Conservation (phyloP, 768 basidiomycete genomes). For the Punctularia strigosozonata region DNA sequence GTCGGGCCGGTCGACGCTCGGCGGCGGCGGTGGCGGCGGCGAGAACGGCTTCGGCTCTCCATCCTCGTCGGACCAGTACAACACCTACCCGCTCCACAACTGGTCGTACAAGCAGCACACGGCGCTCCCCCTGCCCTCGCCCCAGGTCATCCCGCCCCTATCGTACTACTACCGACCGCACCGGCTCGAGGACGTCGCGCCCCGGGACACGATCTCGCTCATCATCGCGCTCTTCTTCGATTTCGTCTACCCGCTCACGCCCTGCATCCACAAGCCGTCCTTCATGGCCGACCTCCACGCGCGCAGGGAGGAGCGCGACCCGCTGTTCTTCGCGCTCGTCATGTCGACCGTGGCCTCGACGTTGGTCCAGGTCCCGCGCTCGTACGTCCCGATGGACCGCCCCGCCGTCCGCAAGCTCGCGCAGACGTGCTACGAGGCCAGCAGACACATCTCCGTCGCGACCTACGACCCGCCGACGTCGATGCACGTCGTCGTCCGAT, state of each 20-base stretch:
- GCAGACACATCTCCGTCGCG: constrained; percentile 66
- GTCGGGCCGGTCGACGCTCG: too few relatives aligned
- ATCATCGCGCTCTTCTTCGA: constrained; percentile 88
- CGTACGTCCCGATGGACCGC: constrained; percentile 81
- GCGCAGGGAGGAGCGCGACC: constrained; percentile 74
- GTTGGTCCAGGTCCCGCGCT: constrained; percentile 78
- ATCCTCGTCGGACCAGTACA: constrained; percentile 40
- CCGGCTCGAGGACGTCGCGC: constrained; percentile 72
- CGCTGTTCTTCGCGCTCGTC: constrained; percentile 83
- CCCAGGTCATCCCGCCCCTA: constrained; percentile 40
- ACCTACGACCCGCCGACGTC: constrained; percentile 78
- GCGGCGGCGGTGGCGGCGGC: too few relatives aligned
- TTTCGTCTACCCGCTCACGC: constrained; percentile 86
- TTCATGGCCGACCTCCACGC: constrained; percentile 85
- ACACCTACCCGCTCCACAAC: constrained; percentile 53
- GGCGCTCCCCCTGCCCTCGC: constrained; percentile 29
- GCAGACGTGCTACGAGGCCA: constrained; percentile 73
- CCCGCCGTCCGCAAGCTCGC: constrained; percentile 77
- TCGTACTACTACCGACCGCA: constrained; percentile 66
- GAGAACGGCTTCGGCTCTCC: constrained; percentile 26
- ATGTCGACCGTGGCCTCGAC: constrained; percentile 85
- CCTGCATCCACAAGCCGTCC: constrained; percentile 83
- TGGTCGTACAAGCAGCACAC: constrained; percentile 65
- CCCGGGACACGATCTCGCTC: constrained; percentile 67
- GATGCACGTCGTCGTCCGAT: constrained; percentile 78